Evolutionary conservation across 495 filamentous ascomycete genomes (phyloP), one percentile per base, ranked within the genome.

Genomic region (Penicillium bovifimosum): DNA sequence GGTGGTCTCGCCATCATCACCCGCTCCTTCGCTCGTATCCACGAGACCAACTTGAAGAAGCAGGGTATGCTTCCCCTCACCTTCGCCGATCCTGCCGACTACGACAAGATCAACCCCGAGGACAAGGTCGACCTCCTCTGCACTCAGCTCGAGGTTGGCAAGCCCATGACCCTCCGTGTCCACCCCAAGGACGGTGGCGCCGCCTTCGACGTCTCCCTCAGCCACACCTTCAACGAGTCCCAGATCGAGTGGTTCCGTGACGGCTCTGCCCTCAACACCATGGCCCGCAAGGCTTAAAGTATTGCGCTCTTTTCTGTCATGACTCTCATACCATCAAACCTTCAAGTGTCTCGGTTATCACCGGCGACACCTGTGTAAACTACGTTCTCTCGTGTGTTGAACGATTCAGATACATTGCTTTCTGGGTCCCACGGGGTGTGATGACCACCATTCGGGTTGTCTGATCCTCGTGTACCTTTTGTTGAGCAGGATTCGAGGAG

Each of bases 21-120:
- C 70, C 85, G 88, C 67, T 87, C 82, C 62, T 98, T 98, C 70
- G 93, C 93, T 65, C 95, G 93, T 87, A 98, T 98, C 68, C 93
- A 98, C 82, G 93, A 98, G 80, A 98, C 93, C 78, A 98, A 98
- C 82, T 76, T 98, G 78, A 98, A 98, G 89, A 98, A 98, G 86
- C 93, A 98, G 82, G 93, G 93, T 77, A 93, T 98, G 90, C 88
- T 98, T 76, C 93, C 93, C 64, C 80, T 98, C 44, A 96, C 91
- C 59, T 98, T 98, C 76, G 68, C 82, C 47, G 85, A 96, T 66
- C 93, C 95, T 24, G 95, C 85, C 67, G 93, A 98, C 74, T 98
- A 98, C 73, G 93, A 98, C 71, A 93, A 87, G 79, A 95, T 98
- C 76, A 80, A 87, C 66, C 88, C 90, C 56, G 85, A 91, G 27